Conservation (phyloP, 495 filamentous ascomycete genomes). For the Aspergillus indologenus region DNA sequence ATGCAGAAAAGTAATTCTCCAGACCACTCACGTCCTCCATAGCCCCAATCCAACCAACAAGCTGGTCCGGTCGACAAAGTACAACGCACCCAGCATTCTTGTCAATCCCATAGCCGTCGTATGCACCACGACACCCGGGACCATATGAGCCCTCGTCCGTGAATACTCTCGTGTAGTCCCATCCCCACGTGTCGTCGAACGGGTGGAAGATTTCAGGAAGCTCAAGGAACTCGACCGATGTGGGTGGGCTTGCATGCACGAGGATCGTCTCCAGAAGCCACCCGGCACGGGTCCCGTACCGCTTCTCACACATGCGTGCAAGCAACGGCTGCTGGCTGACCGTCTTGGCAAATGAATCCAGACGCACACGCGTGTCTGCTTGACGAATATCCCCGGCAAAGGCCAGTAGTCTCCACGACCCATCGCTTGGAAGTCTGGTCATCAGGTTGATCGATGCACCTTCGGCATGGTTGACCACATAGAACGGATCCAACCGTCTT, state of each 20-base stretch:
- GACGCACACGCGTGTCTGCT: neutral
- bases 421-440: slow-evolving; percentile 49
- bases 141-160: slow-evolving; percentile 16
- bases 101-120: slow-evolving; percentile 20
- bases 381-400: slow-evolving; percentile 52
- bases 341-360: slow-evolving; percentile 10
- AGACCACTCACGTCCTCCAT: slow-evolving; percentile 17
- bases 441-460: slow-evolving; percentile 54
- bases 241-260: slow-evolving; percentile 16
- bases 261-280: slow-evolving; percentile 16
- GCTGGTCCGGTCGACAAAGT: slow-evolving; percentile 32
- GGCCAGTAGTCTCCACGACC: slow-evolving; percentile 58
- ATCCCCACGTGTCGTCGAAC: slow-evolving; percentile 24
- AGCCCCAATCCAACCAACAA: slow-evolving; percentile 25
- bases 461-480: slow-evolving; percentile 56
- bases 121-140: slow-evolving; percentile 9
- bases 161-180: slow-evolving; percentile 30
- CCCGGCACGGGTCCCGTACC: neutral
- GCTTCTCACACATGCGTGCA: neutral
- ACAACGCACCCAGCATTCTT: slow-evolving; percentile 19
- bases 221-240: slow-evolving; percentile 15
- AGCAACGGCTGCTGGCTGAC: slow-evolving; percentile 30
- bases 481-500: slow-evolving; percentile 55
- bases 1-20: slow-evolving; percentile 15
- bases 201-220: slow-evolving; percentile 30